Conservation (phyloP, 192 early-diverging fungal species). For the Backusella australiensis region DNA sequence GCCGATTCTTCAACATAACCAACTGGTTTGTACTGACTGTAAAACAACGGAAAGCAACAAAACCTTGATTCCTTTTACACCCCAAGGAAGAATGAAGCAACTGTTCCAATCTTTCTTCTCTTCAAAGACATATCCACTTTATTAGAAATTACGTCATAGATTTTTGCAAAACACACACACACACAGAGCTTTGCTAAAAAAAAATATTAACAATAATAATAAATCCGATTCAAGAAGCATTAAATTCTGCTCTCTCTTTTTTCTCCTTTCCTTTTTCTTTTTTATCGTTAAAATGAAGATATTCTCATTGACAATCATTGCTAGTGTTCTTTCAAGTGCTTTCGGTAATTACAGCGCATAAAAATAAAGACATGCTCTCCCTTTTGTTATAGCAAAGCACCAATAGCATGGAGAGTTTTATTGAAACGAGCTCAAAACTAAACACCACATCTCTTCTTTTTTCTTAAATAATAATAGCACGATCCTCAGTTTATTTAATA, state of each 20-base stretch:
- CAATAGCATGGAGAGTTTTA: too few relatives aligned
- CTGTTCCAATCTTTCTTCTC: not conserved
- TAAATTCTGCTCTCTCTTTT: not conserved
- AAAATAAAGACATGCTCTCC: too few relatives aligned
- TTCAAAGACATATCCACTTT: not conserved
- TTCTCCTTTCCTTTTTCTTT: not conserved
- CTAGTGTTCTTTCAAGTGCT: not conserved
- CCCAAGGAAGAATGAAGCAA: conserved; percentile 1
- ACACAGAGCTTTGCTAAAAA: too few relatives aligned
- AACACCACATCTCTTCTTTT: not conserved
- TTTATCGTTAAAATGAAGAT: conserved; percentile 7
- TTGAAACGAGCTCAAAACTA: not conserved
- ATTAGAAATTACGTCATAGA: not conserved
- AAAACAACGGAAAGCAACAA: not conserved
- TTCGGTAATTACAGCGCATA: not conserved
- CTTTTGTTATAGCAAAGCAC: not conserved
- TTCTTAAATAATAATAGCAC: conserved; percentile 7
- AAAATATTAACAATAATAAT: not conserved
- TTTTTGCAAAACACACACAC: not conserved
- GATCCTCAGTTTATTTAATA: conserved; percentile 23
- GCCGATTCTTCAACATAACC: conserved; percentile 3
- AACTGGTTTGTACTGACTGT: not conserved
- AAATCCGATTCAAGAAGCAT: not conserved
- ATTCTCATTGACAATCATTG: conserved; percentile 1
- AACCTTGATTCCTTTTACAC: not conserved